Percentiles rank a stretch among this genome's conserved stretches.
Conservation (phyloP, 1,284 basidiomycete genomes). For the Bondarzewia mesenterica region DNA sequence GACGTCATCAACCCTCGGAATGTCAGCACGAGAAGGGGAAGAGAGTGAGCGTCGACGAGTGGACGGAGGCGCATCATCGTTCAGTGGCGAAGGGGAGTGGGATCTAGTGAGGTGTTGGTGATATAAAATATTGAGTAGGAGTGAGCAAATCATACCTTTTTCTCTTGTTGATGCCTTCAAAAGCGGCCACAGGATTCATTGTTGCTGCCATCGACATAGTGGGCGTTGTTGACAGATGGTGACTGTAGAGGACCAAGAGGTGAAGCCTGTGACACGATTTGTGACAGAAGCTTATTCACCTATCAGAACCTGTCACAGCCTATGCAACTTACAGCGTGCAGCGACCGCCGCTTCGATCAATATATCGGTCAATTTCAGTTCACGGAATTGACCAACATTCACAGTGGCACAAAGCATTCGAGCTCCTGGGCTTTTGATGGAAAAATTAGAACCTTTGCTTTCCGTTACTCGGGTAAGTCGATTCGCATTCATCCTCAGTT, state of each 20-base stretch:
- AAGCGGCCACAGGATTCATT: conserved; percentile 26
- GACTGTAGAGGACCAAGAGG: background rate
- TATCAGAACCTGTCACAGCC: background rate
- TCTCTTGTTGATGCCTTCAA: conserved; percentile 38
- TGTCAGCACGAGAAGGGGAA: conserved; percentile 32
- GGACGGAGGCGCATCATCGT: conserved; percentile 49
- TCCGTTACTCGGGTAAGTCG: conserved; percentile 7
- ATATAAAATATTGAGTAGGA: conserved; percentile 4
- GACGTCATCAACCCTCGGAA: conserved; percentile 62
- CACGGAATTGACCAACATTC: no score
- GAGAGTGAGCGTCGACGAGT: conserved; percentile 59
- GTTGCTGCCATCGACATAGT: conserved; percentile 40
- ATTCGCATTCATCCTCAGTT: conserved; percentile 1
- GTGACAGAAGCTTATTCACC: background rate
- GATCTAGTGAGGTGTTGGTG: conserved; percentile 32
- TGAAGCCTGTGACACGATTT: background rate
- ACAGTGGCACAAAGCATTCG: background rate
- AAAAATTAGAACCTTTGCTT: conserved; percentile 7
- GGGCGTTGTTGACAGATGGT: conserved; percentile 2
- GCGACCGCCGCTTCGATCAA: no score
- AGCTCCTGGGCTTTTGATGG: conserved; percentile 1
- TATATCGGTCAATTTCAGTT: no score
- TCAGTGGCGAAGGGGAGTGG: conserved; percentile 36
- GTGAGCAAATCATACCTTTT: conserved; percentile 36
- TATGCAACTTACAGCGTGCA: background rate